phyloP scores from a whole-genome alignment of 805 yeast genomes.

The Pichia kluyveri region DNA sequence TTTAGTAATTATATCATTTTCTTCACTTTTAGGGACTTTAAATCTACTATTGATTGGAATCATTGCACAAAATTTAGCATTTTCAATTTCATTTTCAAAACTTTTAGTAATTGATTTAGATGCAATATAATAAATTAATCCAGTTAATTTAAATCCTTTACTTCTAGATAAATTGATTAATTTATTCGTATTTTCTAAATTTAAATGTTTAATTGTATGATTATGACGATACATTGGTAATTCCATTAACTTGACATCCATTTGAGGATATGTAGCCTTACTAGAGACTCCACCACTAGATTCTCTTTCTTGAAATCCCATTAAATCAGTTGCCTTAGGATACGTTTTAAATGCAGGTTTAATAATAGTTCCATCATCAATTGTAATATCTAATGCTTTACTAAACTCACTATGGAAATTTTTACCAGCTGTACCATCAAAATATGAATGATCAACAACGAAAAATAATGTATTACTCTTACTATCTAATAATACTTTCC shows the following conservation, averaged over 20 bases:
- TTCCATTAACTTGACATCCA: neutral
- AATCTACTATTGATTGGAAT: constrained; percentile 9
- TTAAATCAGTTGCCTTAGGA: neutral
- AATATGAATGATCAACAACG: constrained; percentile 6
- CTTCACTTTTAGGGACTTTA: neutral
- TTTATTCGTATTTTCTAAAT: neutral
- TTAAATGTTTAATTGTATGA: neutral
- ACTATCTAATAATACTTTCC: constrained; percentile 4
- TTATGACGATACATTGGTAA: constrained; percentile 4
- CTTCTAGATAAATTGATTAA: neutral
- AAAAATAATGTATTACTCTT: constrained; percentile 4
- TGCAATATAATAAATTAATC: constrained; percentile 5
- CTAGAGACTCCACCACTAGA: neutral
- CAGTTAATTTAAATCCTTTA: constrained; percentile 6
- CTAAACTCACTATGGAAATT: constrained; percentile 3
- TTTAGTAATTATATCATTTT: neutral
- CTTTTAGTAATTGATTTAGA: neutral
- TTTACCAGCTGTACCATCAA: constrained; percentile 13
- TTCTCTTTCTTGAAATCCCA: neutral
- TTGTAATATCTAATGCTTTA: neutral
- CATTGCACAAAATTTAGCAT: neutral
- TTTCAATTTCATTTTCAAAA: neutral
- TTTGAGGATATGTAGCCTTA: neutral
- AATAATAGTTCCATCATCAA: neutral
- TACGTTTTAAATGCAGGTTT: neutral